Evolutionary conservation across 805 yeast genomes (phyloP), one percentile per base, ranked within the genome.

Genomic region (Candida ficus): DNA sequence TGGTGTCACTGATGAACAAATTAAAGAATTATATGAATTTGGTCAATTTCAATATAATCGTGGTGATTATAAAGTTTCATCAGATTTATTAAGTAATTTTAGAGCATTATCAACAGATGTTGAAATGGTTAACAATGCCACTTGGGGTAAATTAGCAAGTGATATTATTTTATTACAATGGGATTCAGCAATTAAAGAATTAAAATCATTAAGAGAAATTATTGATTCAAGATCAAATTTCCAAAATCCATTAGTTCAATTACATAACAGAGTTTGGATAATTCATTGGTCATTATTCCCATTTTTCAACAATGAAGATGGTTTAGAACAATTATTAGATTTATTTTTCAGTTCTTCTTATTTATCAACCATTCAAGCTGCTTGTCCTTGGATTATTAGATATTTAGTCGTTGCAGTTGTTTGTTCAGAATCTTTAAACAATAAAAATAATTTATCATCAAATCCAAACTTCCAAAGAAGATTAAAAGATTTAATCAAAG

Each of bases 241-340:
- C 48, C 65, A 71, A 14, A 74, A 76, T 41, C 75, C 83, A 33
- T 62, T 76, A 48, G 68, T 66, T 37, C 86, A 78, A 62, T 67
- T 80, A 41, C 78, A 78, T 57, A 67, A 76, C 50, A 74, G 83
- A 56, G 71, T 80, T 26, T 80, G 86, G 84, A 63, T 80, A 44
- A 73, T 80, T 54, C 87, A 80, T 62, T 80, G 84, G 79, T 66
- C 83, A 2, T 63, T 81, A 45, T 80, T 78, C 67, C 78, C 80
- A 47, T 76, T 73, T 53, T 77, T 77, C 69, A 71, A 72, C 53
- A 58, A 61, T 35, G 75, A 68, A 39, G 65, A 68, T 41, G 81
- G 82, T 9, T 54, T 70, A 23, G 81, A 76, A 39, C 66, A 67
- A 33, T 61, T 81, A 43, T 66, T 73, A 42, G 86, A 81, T 46